These are phyloP conservation scores for Selaginella moellendorffii DNA, from an alignment of 75 land plant species.

Conservation along the genomic window DNA sequence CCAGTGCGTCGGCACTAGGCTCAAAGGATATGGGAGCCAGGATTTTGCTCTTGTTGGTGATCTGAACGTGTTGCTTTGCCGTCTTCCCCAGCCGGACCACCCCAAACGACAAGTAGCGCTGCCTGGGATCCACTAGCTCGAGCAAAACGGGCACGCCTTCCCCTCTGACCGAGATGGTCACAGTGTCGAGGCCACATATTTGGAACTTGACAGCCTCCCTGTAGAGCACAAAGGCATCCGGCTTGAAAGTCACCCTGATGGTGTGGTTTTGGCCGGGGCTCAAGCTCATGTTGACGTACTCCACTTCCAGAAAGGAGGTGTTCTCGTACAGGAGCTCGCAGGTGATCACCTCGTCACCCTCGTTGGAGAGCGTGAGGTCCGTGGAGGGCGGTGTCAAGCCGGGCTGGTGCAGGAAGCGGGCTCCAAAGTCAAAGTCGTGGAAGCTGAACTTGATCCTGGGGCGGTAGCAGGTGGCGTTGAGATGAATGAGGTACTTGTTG, in stretches of 20 bases:
- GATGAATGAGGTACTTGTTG: conserved; percentile 10
- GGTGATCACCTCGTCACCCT: conserved; percentile 7
- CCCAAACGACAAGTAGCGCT: conserved; percentile 15
- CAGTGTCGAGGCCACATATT: conserved; percentile 16
- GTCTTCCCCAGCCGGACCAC: conserved; percentile 4
- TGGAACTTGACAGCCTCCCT: conserved; percentile 13
- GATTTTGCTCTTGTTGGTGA: conserved; percentile 14
- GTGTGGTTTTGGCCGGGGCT: conserved; percentile 12
- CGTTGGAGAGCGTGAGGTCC: conserved; percentile 13
- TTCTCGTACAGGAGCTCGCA: conserved; percentile 14
- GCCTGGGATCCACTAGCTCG: conserved; percentile 17
- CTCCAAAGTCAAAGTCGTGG: conserved; percentile 18
- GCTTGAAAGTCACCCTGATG: conserved; percentile 13
- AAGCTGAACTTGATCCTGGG: conserved; percentile 18
- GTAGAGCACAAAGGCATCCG: conserved; percentile 10
- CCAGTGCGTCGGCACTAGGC: conserved; percentile 10
- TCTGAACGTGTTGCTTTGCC: conserved; percentile 4
- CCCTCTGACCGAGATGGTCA: conserved; percentile 15
- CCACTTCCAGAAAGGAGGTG: conserved; percentile 16
- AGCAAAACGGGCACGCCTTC: conserved; percentile 21
- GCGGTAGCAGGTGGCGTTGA: conserved; percentile 14
- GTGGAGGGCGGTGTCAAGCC: conserved; percentile 14
- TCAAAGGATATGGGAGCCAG: conserved; percentile 10
- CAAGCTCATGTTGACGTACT: conserved; percentile 8
- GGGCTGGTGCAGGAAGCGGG: conserved; percentile 12